phyloP scores from a whole-genome alignment of 768 basidiomycete species.

The Boletus insuetus region DNA sequence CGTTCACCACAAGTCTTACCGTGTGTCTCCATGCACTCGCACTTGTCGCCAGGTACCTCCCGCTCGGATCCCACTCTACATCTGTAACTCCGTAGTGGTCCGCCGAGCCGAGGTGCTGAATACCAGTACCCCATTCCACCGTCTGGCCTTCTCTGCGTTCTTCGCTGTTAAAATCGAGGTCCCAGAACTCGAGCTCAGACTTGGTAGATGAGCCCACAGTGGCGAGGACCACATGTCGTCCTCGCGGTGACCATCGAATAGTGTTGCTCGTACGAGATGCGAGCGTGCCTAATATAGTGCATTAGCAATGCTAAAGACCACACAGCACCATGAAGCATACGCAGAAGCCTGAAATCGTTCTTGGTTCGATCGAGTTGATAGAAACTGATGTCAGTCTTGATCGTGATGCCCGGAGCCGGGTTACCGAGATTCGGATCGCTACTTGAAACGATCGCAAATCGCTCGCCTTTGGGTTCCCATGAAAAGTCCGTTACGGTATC shows the following conservation, averaged over 20 bases:
- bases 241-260: conserved; percentile 94
- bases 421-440: conserved; percentile 92
- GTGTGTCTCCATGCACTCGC: conserved; percentile 95
- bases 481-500: conserved; percentile 95
- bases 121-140: conserved; percentile 79
- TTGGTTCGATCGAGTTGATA: conserved; percentile 91
- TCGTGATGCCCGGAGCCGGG: conserved; percentile 85
- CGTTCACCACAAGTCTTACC: conserved; percentile 44
- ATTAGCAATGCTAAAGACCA: conserved; percentile 2
- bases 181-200: conserved; percentile 99
- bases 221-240: conserved; percentile 92
- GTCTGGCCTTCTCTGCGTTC: conserved; percentile 45
- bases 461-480: conserved; percentile 97
- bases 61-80: conserved; percentile 97
- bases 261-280: conserved; percentile 86
- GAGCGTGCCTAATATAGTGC: conserved; percentile 57
- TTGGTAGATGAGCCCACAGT: conserved; percentile 94
- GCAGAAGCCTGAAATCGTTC: conserved; percentile 90
- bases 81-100: conserved; percentile 99
- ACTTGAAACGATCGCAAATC: conserved; percentile 94
- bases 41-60: conserved; percentile 88
- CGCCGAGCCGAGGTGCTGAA: conserved; percentile 79
- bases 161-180: conserved; percentile 84
- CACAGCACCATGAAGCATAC: conserved; percentile 41
- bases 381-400: conserved; percentile 95